phyloP scores from a whole-genome alignment of 1,284 basidiomycete genomes.

The Malassezia sp. region DNA sequence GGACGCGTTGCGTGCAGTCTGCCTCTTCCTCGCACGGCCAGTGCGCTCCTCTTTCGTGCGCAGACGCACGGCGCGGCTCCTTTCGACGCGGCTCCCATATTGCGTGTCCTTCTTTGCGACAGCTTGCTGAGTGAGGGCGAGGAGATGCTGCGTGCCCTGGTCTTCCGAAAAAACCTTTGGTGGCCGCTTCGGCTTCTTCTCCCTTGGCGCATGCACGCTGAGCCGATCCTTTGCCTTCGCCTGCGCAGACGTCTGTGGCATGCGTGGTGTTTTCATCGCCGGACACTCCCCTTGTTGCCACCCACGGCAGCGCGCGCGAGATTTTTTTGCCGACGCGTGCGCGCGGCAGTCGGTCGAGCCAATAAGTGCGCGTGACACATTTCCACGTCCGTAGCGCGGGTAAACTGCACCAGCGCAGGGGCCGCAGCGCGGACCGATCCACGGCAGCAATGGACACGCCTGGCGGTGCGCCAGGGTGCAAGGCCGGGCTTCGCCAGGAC shows the following conservation, averaged over 20 bases:
- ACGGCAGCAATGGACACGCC: no score
- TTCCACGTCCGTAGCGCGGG: no score
- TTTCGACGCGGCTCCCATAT: conserved; percentile 5
- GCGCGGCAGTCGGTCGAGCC: no score
- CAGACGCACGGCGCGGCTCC: background rate
- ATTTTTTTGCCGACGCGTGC: no score
- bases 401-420: no score
- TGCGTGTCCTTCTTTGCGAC: conserved; percentile 8
- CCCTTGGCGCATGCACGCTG: background rate
- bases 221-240: no score
- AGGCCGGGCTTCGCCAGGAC: no score
- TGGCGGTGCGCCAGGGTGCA: no score
- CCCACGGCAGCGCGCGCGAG: no score
- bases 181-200: background rate
- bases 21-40: background rate
- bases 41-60: conserved; percentile 4
- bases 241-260: background rate
- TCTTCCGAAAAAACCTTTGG: conserved; percentile 9
- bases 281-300: background rate
- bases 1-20: no score
- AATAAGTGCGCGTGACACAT: no score
- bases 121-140: conserved; percentile 11
- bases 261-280: background rate
- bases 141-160: conserved; percentile 6
- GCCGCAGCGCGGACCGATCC: no score